Percentiles rank a stretch among this genome's conserved stretches.
phyloP scores from a whole-genome alignment of 257 asterid species.

The Petunia secreta region DNA sequence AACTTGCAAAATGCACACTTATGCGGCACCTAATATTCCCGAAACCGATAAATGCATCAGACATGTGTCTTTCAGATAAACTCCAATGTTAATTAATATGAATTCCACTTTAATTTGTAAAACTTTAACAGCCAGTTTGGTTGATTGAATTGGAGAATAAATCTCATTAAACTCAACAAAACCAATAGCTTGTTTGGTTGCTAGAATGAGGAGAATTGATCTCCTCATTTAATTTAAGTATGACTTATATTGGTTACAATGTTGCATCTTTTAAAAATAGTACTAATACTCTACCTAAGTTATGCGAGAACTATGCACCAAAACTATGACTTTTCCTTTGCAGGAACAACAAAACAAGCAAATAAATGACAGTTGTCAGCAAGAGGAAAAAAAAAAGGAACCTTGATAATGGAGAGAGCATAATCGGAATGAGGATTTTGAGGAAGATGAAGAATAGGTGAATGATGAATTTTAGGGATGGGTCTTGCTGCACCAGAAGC shows the following conservation, averaged over 20 bases:
- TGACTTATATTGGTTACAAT: too few relatives aligned
- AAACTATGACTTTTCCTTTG: too few relatives aligned
- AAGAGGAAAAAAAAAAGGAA: slow-evolving; percentile 24
- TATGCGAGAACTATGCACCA: too few relatives aligned
- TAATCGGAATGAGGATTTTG: slow-evolving; percentile 64
- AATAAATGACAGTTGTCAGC: neutral
- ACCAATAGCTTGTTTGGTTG: too few relatives aligned
- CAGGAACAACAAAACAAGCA: neutral
- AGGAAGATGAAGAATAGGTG: slow-evolving; percentile 79
- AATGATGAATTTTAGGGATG: slow-evolving; percentile 80
- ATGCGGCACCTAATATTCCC: neutral
- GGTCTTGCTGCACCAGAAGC: slow-evolving; percentile 63
- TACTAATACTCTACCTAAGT: too few relatives aligned
- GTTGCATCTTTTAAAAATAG: too few relatives aligned
- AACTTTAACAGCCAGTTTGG: too few relatives aligned
- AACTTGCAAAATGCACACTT: neutral
- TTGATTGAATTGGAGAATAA: too few relatives aligned
- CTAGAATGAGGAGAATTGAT: too few relatives aligned
- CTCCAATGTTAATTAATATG: neutral
- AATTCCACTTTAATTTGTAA: neutral
- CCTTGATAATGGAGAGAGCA: slow-evolving; percentile 82
- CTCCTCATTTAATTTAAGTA: too few relatives aligned
- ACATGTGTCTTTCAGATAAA: neutral
- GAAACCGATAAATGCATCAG: neutral
- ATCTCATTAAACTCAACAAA: too few relatives aligned